phyloP scores from a whole-genome alignment of 2,329 filamentous ascomycete genomes.

The Orbilia oligospora region DNA sequence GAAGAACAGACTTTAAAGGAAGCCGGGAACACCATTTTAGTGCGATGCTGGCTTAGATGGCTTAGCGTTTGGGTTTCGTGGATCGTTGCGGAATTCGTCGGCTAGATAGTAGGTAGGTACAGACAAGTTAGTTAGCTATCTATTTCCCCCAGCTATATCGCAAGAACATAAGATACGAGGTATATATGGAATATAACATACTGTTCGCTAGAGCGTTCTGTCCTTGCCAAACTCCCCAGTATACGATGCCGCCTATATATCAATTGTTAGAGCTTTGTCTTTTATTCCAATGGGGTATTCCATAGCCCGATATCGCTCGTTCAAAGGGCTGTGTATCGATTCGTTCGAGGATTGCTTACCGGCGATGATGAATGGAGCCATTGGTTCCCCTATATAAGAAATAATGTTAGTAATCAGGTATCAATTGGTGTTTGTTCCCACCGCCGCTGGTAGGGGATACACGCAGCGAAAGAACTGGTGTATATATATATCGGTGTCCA shows the following conservation, averaged over 20 bases:
- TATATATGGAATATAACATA: constrained; percentile 73
- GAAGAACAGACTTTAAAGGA: constrained; percentile 21
- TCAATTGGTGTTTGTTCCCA: constrained; percentile 61
- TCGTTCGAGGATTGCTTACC: constrained; percentile 74
- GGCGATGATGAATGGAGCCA: constrained; percentile 93
- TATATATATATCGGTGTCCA: neutral
- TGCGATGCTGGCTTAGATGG: constrained; percentile 48
- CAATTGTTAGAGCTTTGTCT: constrained; percentile 31
- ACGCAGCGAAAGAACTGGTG: neutral
- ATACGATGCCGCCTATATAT: constrained; percentile 81
- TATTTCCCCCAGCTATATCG: neutral
- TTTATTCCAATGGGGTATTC: constrained; percentile 10
- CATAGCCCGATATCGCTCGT: constrained; percentile 9
- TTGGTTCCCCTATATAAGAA: constrained; percentile 79
- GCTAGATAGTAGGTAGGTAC: constrained; percentile 72
- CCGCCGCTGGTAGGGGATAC: constrained; percentile 6
- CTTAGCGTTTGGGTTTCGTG: constrained; percentile 80
- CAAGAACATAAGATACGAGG: neutral
- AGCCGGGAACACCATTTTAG: constrained; percentile 39
- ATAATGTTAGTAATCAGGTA: constrained; percentile 61
- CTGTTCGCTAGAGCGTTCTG: constrained; percentile 83
- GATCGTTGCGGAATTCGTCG: constrained; percentile 97
- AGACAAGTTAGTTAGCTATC: constrained; percentile 63
- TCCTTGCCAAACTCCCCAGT: constrained; percentile 90
- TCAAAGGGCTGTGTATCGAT: neutral